Conservation (phyloP, 1,139 yeast genomes). For the Hemisphaericaspora xylanilytica region DNA sequence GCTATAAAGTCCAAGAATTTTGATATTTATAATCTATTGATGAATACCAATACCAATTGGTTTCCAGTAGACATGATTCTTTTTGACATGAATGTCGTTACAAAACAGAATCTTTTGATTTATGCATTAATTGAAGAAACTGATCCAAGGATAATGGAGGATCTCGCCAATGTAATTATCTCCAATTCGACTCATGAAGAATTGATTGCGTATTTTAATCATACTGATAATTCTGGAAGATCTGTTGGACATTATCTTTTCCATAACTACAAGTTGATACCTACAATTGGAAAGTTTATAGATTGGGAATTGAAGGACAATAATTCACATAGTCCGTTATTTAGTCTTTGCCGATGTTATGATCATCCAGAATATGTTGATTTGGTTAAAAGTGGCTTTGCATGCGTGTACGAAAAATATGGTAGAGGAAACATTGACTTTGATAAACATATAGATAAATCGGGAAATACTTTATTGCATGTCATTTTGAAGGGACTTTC, state of each 20-base stretch:
- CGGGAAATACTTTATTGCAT: conserved; percentile 78
- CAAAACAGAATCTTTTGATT: conserved; percentile 54
- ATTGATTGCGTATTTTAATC: conserved; percentile 48
- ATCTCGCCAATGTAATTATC: conserved; percentile 47
- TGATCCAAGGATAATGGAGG: conserved; percentile 40
- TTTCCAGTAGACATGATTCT: conserved; percentile 67
- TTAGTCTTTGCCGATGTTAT: conserved; percentile 74
- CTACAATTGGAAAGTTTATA: conserved; percentile 53
- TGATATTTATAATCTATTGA: conserved; percentile 45
- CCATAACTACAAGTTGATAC: conserved; percentile 54
- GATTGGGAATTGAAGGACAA: conserved; percentile 72
- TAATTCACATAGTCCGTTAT: conserved; percentile 76
- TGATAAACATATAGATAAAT: conserved; percentile 64
- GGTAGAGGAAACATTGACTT: conserved; percentile 33
- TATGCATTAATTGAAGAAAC: conserved; percentile 60
- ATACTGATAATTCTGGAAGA: conserved; percentile 51
- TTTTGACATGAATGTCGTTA: conserved; percentile 54
- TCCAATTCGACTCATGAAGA: conserved; percentile 45
- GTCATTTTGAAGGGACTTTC: conserved; percentile 52
- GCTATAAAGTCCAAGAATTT: conserved; percentile 47
- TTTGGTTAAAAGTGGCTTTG: conserved; percentile 49
- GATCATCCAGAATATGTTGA: conserved; percentile 65
- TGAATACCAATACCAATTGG: conserved; percentile 42
- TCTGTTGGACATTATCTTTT: conserved; percentile 74
- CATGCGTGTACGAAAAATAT: conserved; percentile 45